Conservation (phyloP, 257 asterid species). For the Ligustrum vulgare region DNA sequence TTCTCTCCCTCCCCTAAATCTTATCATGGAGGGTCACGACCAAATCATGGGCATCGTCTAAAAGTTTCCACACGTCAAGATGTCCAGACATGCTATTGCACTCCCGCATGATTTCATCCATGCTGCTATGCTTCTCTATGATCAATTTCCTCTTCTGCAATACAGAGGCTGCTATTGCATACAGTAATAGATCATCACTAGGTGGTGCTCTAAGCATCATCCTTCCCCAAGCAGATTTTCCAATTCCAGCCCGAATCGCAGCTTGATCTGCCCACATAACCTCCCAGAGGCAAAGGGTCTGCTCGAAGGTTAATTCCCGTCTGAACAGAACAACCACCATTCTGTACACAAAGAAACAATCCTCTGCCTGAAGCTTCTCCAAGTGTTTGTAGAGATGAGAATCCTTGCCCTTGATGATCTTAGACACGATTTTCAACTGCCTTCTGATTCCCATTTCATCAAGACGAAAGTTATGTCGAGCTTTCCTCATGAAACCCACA, state of each 20-base stretch:
- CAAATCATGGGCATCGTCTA: constrained; percentile 87
- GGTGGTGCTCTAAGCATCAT: constrained; percentile 79
- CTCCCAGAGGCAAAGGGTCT: constrained; percentile 91
- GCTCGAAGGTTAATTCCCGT: constrained; percentile 78
- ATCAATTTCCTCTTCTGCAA: constrained; percentile 78
- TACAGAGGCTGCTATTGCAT: constrained; percentile 86
- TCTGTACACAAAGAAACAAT: constrained; percentile 87
- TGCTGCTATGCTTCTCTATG: constrained; percentile 74
- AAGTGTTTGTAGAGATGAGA: constrained; percentile 72
- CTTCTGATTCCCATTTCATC: constrained; percentile 87
- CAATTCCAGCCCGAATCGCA: constrained; percentile 77
- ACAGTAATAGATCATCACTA: constrained; percentile 74
- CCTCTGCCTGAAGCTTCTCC: constrained; percentile 91
- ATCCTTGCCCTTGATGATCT: constrained; percentile 76
- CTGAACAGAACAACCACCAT: constrained; percentile 93
- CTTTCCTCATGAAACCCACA: constrained; percentile 88
- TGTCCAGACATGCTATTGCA: constrained; percentile 89
- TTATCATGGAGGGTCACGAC: constrained; percentile 76
- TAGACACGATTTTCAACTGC: constrained; percentile 68
- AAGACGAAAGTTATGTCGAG: constrained; percentile 87
- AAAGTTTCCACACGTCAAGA: constrained; percentile 80
- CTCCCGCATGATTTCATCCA: constrained; percentile 89
- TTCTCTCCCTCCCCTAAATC: constrained; percentile 53
- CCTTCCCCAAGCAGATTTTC: constrained; percentile 66
- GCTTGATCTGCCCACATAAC: constrained; percentile 99